Percentiles rank a stretch among this genome's conserved stretches.
Conservation (phyloP, 331 rosid genomes). For the Rhamnella rubrinervis region DNA sequence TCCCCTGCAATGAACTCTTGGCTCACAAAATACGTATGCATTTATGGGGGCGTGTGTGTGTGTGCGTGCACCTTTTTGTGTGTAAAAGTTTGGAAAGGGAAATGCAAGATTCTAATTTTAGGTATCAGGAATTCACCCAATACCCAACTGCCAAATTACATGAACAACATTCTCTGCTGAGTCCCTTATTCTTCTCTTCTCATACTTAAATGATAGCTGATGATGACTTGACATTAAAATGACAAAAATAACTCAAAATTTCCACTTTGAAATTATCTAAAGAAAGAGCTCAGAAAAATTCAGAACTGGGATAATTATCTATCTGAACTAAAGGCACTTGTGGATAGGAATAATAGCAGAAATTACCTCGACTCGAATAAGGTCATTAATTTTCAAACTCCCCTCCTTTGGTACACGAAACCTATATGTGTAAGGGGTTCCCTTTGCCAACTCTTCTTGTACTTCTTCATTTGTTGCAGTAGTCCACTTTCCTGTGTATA, state of each 20-base stretch:
- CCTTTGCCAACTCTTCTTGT: constrained; percentile 68
- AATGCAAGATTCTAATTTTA: too few relatives aligned
- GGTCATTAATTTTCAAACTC: constrained; percentile 80
- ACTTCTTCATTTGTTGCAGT: constrained; percentile 57
- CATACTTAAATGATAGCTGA: not conserved
- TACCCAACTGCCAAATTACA: not conserved
- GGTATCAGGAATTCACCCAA: too few relatives aligned
- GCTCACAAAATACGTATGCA: too few relatives aligned
- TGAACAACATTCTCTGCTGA: not conserved
- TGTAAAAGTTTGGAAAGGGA: too few relatives aligned
- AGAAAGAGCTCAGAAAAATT: too few relatives aligned
- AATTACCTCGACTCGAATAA: constrained; percentile 86
- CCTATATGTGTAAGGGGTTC: constrained; percentile 73
- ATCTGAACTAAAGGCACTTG: not conserved
- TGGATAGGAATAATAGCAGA: not conserved
- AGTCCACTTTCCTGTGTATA: constrained; percentile 88
- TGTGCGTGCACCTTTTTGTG: too few relatives aligned
- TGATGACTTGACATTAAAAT: too few relatives aligned
- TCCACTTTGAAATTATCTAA: not conserved
- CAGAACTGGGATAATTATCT: too few relatives aligned
- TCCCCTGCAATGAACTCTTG: not conserved
- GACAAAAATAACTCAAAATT: not conserved
- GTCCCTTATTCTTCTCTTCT: not conserved
- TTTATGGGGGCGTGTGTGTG: too few relatives aligned
- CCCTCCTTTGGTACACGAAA: constrained; percentile 82